These are phyloP conservation scores for Saccharomyces uvarum DNA, from an alignment of 1,139 yeast genomes.

Conservation along the genomic window DNA sequence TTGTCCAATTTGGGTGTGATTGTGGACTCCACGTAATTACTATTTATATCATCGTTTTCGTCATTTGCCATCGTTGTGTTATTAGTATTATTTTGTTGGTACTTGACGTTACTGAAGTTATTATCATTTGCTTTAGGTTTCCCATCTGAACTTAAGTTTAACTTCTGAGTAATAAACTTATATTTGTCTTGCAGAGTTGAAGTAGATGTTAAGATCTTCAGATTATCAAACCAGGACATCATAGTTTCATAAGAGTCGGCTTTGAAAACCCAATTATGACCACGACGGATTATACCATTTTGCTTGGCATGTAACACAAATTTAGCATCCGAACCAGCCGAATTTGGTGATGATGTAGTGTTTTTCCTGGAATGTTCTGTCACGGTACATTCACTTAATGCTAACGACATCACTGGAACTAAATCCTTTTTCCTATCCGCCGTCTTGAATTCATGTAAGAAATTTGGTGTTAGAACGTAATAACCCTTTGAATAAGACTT, in stretches of 20 bases:
- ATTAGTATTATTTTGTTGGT: constrained; percentile 1
- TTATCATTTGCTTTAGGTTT: constrained; percentile 5
- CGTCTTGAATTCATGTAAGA: constrained; percentile 82
- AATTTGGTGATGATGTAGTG: neutral
- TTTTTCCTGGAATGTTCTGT: constrained; percentile 67
- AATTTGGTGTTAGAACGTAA: constrained; percentile 83
- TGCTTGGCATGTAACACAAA: constrained; percentile 74
- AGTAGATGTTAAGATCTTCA: constrained; percentile 45
- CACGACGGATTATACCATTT: constrained; percentile 57
- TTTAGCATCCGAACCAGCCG: constrained; percentile 56
- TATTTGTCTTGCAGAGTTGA: constrained; percentile 21
- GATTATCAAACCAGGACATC: constrained; percentile 78
- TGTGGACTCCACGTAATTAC: constrained; percentile 8
- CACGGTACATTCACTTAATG: constrained; percentile 72
- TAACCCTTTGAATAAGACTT: constrained; percentile 84
- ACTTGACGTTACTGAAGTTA: constrained; percentile 3
- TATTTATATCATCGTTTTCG: constrained; percentile 7
- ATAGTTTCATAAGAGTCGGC: constrained; percentile 68
- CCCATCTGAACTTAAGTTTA: constrained; percentile 15
- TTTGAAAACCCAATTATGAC: constrained; percentile 89
- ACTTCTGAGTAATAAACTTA: constrained; percentile 18
- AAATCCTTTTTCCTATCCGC: constrained; percentile 75
- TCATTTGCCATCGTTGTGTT: neutral
- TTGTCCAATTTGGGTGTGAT: constrained; percentile 13
- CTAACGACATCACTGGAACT: constrained; percentile 74